Evolutionary conservation across 2,329 filamentous ascomycete species (phyloP).

Genomic region (Stachybotrys echinatus): DNA sequence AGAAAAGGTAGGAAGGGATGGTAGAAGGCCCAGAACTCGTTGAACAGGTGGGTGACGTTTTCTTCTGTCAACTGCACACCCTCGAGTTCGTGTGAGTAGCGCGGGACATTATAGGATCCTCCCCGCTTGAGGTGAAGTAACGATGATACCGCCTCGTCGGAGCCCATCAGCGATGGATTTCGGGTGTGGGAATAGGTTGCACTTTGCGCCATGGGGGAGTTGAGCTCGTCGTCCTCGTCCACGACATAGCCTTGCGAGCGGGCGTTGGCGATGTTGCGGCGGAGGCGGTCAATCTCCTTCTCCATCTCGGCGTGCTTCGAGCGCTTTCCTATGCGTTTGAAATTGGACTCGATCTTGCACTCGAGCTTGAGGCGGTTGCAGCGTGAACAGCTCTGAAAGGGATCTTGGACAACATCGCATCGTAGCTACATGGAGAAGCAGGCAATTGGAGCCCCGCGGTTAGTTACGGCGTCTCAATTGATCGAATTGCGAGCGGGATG

Average conservation of each 20-base stretch:
- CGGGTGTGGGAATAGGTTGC: conserved; percentile 56
- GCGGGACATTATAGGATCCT: conserved; percentile 54
- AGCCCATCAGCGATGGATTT: conserved; percentile 61
- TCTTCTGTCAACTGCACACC: conserved; percentile 60
- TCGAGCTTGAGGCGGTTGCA: conserved; percentile 75
- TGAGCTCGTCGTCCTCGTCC: conserved; percentile 52
- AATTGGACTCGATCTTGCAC: conserved; percentile 84
- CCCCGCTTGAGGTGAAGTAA: conserved; percentile 62
- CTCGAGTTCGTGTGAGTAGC: conserved; percentile 57
- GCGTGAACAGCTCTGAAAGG: conserved; percentile 70
- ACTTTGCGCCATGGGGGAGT: conserved; percentile 48
- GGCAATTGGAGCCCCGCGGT: neutral
- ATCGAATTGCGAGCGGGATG: neutral
- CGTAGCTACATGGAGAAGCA: conserved; percentile 50
- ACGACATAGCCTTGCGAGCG: conserved; percentile 52
- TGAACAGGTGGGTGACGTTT: conserved; percentile 59
- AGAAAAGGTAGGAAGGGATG: conserved; percentile 76
- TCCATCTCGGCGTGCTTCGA: conserved; percentile 84
- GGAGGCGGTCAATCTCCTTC: conserved; percentile 68
- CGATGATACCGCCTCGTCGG: conserved; percentile 63
- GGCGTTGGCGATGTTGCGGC: conserved; percentile 56
- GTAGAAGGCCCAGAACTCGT: conserved; percentile 70
- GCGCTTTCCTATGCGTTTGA: conserved; percentile 78
- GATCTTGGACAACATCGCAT: conserved; percentile 79
- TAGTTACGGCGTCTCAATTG: conserved; percentile 8